phyloP scores from a whole-genome alignment of 257 asterid genomes.

The Jasminum sambac region DNA sequence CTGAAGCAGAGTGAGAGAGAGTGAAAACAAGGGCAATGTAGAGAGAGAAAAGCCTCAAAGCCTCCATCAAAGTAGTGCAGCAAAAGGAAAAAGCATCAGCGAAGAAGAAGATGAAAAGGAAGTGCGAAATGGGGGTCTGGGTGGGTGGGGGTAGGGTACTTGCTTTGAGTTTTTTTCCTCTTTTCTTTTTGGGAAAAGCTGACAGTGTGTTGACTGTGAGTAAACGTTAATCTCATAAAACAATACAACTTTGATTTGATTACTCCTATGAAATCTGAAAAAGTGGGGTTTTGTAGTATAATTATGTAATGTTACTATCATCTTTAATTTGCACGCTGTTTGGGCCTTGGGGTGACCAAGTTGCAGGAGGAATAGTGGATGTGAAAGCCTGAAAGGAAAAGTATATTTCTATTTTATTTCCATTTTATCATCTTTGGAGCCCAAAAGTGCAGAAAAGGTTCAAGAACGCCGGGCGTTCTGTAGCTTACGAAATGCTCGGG shows the following conservation, averaged over 20 bases:
- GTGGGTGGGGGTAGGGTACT: conserved; percentile 11
- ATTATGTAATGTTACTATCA: background rate
- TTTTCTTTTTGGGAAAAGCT: conserved; percentile 61
- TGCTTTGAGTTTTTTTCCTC: conserved; percentile 31
- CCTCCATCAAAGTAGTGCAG: conserved; percentile 53
- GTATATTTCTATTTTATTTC: background rate
- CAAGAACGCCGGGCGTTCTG: no score
- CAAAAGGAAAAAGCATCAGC: conserved; percentile 18
- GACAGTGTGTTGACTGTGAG: conserved; percentile 44
- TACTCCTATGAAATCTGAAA: background rate
- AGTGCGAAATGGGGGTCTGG: conserved; percentile 1
- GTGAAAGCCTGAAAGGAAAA: background rate
- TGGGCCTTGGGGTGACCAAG: background rate
- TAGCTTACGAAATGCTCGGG: no score
- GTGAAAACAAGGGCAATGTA: conserved; percentile 34
- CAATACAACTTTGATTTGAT: conserved; percentile 30
- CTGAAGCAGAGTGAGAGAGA: conserved; percentile 48
- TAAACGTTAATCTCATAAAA: conserved; percentile 19
- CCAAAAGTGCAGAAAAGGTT: no score
- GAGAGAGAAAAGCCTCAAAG: conserved; percentile 39
- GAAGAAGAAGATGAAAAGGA: conserved; percentile 19
- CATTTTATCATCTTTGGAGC: background rate
- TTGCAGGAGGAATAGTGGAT: background rate
- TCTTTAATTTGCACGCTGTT: background rate
- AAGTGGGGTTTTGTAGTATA: background rate